These are phyloP conservation scores for Magnaporthiopsis rhizophila DNA, from an alignment of 2,329 filamentous ascomycete genomes.

Conservation along the genomic window DNA sequence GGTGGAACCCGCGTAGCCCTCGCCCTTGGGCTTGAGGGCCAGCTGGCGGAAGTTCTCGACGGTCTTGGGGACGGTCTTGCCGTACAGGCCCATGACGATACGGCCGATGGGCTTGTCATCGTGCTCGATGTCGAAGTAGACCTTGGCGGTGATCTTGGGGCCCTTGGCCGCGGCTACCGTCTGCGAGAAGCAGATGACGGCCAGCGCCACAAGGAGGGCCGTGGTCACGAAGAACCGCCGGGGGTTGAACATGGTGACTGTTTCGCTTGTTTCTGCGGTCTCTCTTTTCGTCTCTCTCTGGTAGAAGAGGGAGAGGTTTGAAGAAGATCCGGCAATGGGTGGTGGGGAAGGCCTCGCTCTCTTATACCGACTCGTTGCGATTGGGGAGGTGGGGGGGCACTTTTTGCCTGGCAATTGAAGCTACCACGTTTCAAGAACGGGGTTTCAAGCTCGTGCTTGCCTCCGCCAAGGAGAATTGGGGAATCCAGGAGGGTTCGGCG, in stretches of 20 bases:
- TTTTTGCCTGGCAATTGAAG: constrained; percentile 7
- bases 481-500: no score
- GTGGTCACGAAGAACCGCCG: constrained; percentile 63
- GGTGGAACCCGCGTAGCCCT: constrained; percentile 69
- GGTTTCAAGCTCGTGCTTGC: constrained; percentile 1
- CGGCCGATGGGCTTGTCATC: constrained; percentile 67
- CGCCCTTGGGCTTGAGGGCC: constrained; percentile 79
- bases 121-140: constrained; percentile 78
- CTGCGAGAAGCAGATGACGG: constrained; percentile 68
- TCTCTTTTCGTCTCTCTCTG: neutral
- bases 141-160: constrained; percentile 93
- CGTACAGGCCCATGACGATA: constrained; percentile 76
- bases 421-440: constrained; percentile 9
- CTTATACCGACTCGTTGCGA: neutral
- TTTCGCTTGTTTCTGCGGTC: neutral
- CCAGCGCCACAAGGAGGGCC: constrained; percentile 68
- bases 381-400: neutral
- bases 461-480: no score
- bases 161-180: constrained; percentile 70
- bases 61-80: constrained; percentile 77
- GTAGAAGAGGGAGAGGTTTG: neutral
- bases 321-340: neutral
- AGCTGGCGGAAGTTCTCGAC: constrained; percentile 69
- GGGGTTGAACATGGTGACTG: constrained; percentile 58
- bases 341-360: neutral